Evolutionary conservation across 495 filamentous ascomycete genomes (phyloP), one percentile per base, ranked within the genome.

Genomic region (Clavariopsis aquatica): DNA sequence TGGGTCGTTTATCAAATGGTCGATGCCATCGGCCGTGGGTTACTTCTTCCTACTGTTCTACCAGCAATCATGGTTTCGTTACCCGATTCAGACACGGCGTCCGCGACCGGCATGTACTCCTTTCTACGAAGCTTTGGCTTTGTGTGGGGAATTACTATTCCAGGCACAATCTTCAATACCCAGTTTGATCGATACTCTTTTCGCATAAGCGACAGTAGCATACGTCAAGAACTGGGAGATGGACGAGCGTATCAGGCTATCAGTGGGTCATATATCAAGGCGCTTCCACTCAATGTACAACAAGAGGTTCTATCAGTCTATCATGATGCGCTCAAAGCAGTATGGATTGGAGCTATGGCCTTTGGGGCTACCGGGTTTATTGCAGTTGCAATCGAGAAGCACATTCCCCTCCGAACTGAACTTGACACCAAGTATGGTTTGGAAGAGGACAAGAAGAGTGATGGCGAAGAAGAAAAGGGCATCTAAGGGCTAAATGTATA

Each of bases 341-440:
- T 63, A 2, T 63, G 60, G 60, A 26, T 41, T n/a, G 60, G 1
- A 17, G 60, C 51, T 29, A 27, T 57, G 2, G 60, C 22, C 15
- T 56, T 63, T 26, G 26, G 36, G 1, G 71, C 64, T 1, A 8
- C 73, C 0, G 60, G 52, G 0, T 65, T 66, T 19, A 47, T 76
- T 17, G 23, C 68, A 20, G 68, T 54, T 6, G 56, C 70, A 22
- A 47, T 78, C 6, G 75, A 77, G 28, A 65, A 58, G 34, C 51
- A 63, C 20, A 29, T 53, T 29, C 49, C 47, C 2, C 31, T 62
- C 36, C 43, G 57, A 3, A 51, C 43, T 9, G 27, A 49, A 12
- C 26, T 54, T 2, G 49, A 54, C n/a, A 64, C 36, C 0, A 23
- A 63, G 3, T 43, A 63, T 17, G 34, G 29, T 19, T 24, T 45